Conservation (phyloP, 176 grass and related monocot species). For the Areca catechu region DNA sequence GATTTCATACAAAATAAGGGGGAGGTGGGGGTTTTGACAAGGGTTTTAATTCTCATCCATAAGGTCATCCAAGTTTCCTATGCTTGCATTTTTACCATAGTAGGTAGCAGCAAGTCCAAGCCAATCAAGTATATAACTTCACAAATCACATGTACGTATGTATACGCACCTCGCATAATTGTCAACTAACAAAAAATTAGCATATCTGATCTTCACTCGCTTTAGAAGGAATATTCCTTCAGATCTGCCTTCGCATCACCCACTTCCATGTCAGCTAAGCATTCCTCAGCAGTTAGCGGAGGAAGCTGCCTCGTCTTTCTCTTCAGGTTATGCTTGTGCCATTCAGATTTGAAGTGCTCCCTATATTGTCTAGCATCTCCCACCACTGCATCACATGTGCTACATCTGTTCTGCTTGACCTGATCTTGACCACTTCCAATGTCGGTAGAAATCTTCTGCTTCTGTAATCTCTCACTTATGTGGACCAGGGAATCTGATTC, state of each 20-base stretch:
- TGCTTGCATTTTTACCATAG: no score
- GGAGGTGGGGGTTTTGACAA: no score
- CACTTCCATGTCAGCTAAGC: slow-evolving; percentile 55
- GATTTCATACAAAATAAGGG: no score
- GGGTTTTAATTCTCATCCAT: no score
- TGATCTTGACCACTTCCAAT: slow-evolving; percentile 20
- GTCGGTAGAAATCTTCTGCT: slow-evolving; percentile 37
- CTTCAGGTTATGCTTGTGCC: slow-evolving; percentile 87
- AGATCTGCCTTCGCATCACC: slow-evolving; percentile 41
- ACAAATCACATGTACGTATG: no score
- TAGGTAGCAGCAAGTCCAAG: no score
- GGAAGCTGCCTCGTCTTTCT: slow-evolving; percentile 49
- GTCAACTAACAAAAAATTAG: no score
- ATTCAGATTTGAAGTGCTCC: slow-evolving; percentile 69
- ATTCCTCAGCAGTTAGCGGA: slow-evolving; percentile 57
- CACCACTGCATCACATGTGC: slow-evolving; percentile 42
- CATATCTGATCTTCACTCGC: neutral
- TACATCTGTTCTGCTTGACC: slow-evolving; percentile 56
- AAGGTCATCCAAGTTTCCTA: no score
- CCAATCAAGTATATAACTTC: no score
- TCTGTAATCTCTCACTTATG: slow-evolving; percentile 45
- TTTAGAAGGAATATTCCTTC: slow-evolving; percentile 67
- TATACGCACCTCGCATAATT: no score
- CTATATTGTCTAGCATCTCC: slow-evolving; percentile 59
- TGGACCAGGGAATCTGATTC: slow-evolving; percentile 19